These are phyloP conservation scores for Mycena crocata DNA, from an alignment of 768 basidiomycete genomes.

Conservation along the genomic window DNA sequence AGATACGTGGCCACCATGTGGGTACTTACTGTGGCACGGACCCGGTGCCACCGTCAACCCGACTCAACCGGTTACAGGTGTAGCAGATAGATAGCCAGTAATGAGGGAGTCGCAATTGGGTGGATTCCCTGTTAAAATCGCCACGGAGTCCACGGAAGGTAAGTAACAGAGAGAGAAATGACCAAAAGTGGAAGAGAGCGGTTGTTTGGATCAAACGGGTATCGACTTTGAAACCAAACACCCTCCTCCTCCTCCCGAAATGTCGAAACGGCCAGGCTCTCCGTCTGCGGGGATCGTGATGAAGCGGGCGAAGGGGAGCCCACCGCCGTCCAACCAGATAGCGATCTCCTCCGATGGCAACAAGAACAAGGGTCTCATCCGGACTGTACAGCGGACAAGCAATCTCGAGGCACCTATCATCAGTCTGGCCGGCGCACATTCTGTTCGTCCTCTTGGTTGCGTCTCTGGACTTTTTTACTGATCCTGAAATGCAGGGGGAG, in stretches of 20 bases:
- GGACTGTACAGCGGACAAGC: constrained; percentile 92
- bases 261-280: constrained; percentile 80
- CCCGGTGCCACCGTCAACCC: too few species aligned
- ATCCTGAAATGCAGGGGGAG: constrained; percentile 69
- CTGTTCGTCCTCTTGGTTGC: constrained; percentile 58
- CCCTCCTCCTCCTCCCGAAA: constrained; percentile 42
- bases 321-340: constrained; percentile 70
- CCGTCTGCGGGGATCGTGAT: constrained; percentile 69
- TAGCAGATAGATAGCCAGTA: too few species aligned
- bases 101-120: too few species aligned
- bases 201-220: too few species aligned
- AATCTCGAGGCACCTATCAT: constrained; percentile 94
- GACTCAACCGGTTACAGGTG: too few species aligned
- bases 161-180: too few species aligned
- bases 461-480: not conserved
- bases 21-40: too few species aligned
- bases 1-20: too few species aligned
- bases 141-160: too few species aligned
- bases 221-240: too few species aligned
- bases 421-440: constrained; percentile 87
- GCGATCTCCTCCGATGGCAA: constrained; percentile 81
- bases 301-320: constrained; percentile 70
- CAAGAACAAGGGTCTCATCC: constrained; percentile 82
- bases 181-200: too few species aligned
- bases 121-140: too few species aligned